These are phyloP conservation scores for Symbiodinium pilosum DNA, from an alignment of 73 alveolate genomes.

Conservation along the genomic window DNA sequence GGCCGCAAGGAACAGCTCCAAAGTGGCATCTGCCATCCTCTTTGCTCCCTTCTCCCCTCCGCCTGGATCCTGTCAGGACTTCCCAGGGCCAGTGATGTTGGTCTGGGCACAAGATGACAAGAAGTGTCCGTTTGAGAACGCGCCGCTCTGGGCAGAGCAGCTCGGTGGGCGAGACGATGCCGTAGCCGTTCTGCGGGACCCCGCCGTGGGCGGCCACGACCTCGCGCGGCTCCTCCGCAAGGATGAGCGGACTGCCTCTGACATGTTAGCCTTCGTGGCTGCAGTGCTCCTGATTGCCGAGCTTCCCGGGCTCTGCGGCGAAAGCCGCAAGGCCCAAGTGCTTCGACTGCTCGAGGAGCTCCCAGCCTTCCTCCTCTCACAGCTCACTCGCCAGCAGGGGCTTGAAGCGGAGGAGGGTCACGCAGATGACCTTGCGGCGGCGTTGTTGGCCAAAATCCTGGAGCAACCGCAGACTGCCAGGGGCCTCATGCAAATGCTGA, in stretches of 20 bases:
- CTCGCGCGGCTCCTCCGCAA: constrained; percentile 68
- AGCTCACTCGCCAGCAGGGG: neutral
- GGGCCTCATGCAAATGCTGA: neutral
- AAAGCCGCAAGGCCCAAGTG: neutral
- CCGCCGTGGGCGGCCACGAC: constrained; percentile 74
- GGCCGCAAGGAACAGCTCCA: constrained; percentile 37
- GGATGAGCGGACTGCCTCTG: constrained; percentile 49
- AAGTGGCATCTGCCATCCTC: constrained; percentile 10
- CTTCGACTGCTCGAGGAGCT: constrained; percentile 63
- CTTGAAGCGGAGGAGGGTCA: neutral
- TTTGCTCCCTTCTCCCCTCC: constrained; percentile 49
- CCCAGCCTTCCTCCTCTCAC: constrained; percentile 5
- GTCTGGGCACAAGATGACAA: constrained; percentile 87
- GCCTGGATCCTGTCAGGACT: constrained; percentile 25
- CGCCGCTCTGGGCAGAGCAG: constrained; percentile 54
- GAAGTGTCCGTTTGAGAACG: constrained; percentile 43
- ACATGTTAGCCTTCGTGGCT: constrained; percentile 47
- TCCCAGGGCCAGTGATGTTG: constrained; percentile 65
- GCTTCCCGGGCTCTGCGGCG: neutral
- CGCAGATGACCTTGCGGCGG: constrained; percentile 41
- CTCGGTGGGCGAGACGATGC: constrained; percentile 30
- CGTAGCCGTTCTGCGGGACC: constrained; percentile 83
- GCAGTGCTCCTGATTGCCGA: constrained; percentile 41
- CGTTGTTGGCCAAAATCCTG: constrained; percentile 18
- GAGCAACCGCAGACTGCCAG: neutral